These are phyloP conservation scores for Cutaneotrichosporon sp. DNA, from an alignment of 1,284 basidiomycete genomes.

Conservation along the genomic window DNA sequence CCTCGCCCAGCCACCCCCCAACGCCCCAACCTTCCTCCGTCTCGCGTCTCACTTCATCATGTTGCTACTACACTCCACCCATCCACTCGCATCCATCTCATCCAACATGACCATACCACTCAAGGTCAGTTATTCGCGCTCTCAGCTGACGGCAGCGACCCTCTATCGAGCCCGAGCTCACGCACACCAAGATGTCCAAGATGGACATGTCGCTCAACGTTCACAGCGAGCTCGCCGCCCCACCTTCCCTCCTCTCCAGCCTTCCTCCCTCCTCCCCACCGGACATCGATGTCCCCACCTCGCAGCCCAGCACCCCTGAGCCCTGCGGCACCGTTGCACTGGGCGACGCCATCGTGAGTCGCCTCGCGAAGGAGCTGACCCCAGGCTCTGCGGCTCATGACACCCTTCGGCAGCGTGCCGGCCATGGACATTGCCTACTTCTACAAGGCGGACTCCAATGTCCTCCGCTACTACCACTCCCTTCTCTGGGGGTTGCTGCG, in stretches of 20 bases:
- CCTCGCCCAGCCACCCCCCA: background rate
- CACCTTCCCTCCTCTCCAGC: background rate
- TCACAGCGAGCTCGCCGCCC: background rate
- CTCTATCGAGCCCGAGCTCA: background rate
- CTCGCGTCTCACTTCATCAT: background rate
- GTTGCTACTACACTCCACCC: background rate
- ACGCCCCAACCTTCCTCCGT: background rate
- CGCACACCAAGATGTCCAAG: background rate
- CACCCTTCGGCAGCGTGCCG: background rate
- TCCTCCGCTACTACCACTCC: background rate
- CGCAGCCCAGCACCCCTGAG: background rate
- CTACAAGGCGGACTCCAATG: background rate
- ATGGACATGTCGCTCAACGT: background rate
- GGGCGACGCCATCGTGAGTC: background rate
- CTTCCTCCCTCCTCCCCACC: background rate
- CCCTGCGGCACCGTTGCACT: background rate
- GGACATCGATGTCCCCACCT: background rate
- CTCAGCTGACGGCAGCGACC: background rate
- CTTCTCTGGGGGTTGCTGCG: background rate
- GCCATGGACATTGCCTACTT: background rate
- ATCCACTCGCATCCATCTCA: no score
- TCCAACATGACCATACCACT: background rate
- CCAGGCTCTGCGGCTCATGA: background rate
- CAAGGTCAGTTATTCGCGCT: background rate
- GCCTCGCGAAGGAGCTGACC: background rate